phyloP scores from a whole-genome alignment of 805 yeast species.

The Myxozyma lipomycoides region DNA sequence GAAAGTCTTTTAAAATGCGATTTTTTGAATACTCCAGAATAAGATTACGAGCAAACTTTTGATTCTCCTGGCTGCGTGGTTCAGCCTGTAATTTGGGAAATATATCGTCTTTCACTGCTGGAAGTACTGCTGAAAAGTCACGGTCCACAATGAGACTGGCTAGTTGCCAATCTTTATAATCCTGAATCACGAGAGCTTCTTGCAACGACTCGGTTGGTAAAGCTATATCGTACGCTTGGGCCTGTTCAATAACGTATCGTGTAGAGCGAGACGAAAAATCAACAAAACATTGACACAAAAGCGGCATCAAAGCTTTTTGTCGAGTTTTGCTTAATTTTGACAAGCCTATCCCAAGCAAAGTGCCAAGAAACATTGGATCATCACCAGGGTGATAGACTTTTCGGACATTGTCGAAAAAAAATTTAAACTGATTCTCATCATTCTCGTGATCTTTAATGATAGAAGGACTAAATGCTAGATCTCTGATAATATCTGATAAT shows the following conservation, averaged over 20 bases:
- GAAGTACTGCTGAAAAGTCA: conserved; percentile 20
- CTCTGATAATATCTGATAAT: conserved; percentile 35
- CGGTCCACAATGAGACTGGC: conserved; percentile 11
- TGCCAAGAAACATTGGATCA: conserved; percentile 9
- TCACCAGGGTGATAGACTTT: not conserved
- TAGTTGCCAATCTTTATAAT: conserved; percentile 15
- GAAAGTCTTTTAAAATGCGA: conserved; percentile 7
- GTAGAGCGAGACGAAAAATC: conserved; percentile 9
- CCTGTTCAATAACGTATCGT: conserved; percentile 2
- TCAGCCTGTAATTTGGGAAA: not conserved
- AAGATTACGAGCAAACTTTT: not conserved
- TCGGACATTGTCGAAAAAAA: conserved; percentile 6
- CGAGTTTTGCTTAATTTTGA: conserved; percentile 18
- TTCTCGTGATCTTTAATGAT: conserved; percentile 8
- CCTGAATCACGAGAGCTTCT: not conserved
- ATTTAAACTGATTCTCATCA: conserved; percentile 3
- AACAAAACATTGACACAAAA: conserved; percentile 9
- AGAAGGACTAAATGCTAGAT: conserved; percentile 23
- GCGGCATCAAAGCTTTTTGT: conserved; percentile 15
- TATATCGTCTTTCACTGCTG: conserved; percentile 1
- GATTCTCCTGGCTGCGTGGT: not conserved
- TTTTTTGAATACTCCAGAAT: conserved; percentile 6
- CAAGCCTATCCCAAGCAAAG: conserved; percentile 14
- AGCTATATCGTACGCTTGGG: conserved; percentile 2
- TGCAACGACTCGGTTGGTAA: conserved; percentile 12